Evolutionary conservation across 768 basidiomycete genomes (phyloP).

Genomic region (Tricholoma matsutake): DNA sequence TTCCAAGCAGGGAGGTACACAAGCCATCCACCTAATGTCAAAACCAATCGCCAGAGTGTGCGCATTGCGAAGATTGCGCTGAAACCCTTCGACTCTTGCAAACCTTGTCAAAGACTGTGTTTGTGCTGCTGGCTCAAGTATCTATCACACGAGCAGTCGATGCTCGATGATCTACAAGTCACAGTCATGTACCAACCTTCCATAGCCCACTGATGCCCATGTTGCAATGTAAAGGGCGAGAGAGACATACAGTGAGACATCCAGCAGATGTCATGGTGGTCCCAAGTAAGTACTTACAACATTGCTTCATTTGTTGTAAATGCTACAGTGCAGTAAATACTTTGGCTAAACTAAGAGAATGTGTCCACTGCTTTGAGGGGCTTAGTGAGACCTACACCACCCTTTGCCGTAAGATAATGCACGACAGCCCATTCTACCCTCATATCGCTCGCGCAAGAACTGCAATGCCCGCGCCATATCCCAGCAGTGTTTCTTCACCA

Average conservation of each 20-base stretch:
- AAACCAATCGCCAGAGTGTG: background rate
- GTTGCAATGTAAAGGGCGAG: background rate
- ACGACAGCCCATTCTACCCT: background rate
- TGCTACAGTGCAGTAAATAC: background rate
- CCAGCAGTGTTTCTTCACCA: background rate
- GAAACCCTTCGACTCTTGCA: background rate
- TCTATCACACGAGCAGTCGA: background rate
- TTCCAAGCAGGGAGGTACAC: background rate
- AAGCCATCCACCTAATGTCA: background rate
- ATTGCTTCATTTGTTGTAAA: background rate
- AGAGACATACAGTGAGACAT: background rate
- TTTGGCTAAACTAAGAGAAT: background rate
- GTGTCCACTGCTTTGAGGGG: background rate
- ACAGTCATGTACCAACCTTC: background rate
- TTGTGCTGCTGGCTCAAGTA: no score
- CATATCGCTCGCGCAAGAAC: background rate
- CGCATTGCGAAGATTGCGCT: background rate
- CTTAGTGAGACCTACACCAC: background rate
- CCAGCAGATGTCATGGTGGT: no score
- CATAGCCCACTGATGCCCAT: background rate
- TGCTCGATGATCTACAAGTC: background rate
- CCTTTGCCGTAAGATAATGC: background rate
- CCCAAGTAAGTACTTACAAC: background rate
- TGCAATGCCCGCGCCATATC: background rate
- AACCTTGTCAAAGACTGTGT: background rate